Base-by-base conservation (phyloP, 768 basidiomycete species). In the Tricholoma matsutake region DNA sequence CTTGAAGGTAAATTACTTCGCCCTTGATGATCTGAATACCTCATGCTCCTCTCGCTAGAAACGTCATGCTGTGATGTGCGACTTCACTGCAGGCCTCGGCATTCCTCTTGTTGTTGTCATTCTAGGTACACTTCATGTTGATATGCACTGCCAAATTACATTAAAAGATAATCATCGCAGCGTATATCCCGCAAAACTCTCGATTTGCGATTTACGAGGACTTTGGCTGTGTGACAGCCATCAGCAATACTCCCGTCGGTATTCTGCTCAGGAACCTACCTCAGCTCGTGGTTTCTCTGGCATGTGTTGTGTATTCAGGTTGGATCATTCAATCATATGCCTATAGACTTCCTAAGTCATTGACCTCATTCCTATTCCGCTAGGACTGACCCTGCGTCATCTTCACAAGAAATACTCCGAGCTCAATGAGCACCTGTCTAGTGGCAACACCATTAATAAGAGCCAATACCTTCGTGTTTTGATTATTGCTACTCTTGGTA, bases 391-490 rank as follows among this genome's bases (percentile, higher is more conserved):
- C 20, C 16, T 55, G 5, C 59, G 59, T 16, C 2, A 22, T n/a
- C 54, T 60, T 20, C 55, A 18, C 52, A 28, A 55, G n/a, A 13
- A 37, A 3, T 29, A 14, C 5, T n/a, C 25, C 6, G 20, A 55
- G 25, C 25, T 60, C 4, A 41, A 54, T 6, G 28, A 16, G 22
- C 25, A 55, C 7, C n/a, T 54, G 1, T 10, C 20, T 13, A 37
- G 18, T 25, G 41, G 34, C 20, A 41, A 4, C 4, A 29, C 18
- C 18, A 39, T 45, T n/a, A 45, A 45, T 20, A 43, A 3, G 28
- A n/a, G 13, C 22, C 9, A 22, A 41, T 60, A 60, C 14, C 5
- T 60, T 28, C 59, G 59, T 5, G 25, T 60, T 10, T 41, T 60
- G 37, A 16, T 11, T 14, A 32, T 60, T 20, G 52, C 59, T 29